Percentiles rank a stretch among this genome's conserved stretches.
Evolutionary conservation across 2,329 filamentous ascomycete species (phyloP).

Genomic region (Aspergillus ochraceoroseus): DNA sequence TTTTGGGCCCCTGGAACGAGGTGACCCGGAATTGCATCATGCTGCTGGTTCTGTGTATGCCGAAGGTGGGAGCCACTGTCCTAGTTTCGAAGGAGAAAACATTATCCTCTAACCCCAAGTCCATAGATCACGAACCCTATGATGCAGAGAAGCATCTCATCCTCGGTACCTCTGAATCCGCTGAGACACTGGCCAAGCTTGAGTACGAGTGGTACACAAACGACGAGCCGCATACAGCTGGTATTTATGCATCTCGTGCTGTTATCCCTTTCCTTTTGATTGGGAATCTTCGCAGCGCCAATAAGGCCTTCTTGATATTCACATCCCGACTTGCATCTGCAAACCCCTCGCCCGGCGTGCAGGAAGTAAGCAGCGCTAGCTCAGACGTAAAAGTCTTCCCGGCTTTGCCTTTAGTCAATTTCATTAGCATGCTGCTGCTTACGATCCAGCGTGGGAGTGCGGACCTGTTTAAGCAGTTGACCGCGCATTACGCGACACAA

Average conservation of each 20-base stretch:
- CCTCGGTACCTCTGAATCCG: constrained; percentile 82
- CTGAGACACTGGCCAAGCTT: constrained; percentile 71
- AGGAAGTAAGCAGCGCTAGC: constrained; percentile 70
- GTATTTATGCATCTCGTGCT: constrained; percentile 77
- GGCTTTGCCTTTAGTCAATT: constrained; percentile 89
- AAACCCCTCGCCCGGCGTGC: constrained; percentile 63
- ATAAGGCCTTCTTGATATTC: constrained; percentile 73
- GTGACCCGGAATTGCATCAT: constrained; percentile 92
- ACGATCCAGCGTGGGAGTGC: constrained; percentile 73
- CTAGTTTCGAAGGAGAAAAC: neutral
- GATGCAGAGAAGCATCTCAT: constrained; percentile 88
- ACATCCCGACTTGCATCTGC: constrained; percentile 56
- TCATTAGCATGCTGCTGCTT: constrained; percentile 76
- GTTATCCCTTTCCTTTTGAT: constrained; percentile 86
- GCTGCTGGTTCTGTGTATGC: constrained; percentile 82
- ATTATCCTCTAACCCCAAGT: constrained; percentile 15
- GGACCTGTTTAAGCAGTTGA: constrained; percentile 76
- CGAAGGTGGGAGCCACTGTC: constrained; percentile 51
- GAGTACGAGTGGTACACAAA: constrained; percentile 93
- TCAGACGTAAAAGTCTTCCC: constrained; percentile 80
- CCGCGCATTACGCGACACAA: constrained; percentile 72
- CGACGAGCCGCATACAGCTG: constrained; percentile 81
- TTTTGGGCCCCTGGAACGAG: constrained; percentile 79
- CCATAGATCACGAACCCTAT: constrained; percentile 75
- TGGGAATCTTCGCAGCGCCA: constrained; percentile 85